Conservation (phyloP, 495 filamentous ascomycete genomes). For the Trichoderma reesei region DNA sequence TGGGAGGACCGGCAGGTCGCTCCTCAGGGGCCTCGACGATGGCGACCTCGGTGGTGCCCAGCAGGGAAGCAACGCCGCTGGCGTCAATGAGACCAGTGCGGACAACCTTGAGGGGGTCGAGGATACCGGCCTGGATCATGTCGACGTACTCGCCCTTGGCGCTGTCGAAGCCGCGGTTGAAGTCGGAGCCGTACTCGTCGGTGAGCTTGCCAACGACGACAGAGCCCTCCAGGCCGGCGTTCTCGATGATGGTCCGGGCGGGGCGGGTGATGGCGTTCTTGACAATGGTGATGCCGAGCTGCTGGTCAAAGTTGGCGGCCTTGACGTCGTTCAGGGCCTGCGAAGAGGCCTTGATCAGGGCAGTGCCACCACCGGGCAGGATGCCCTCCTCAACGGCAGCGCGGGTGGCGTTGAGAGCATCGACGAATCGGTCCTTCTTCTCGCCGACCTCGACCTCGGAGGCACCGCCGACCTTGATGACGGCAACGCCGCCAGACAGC, state of each 20-base stretch:
- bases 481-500: constrained; percentile 96
- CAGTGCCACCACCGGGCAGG: constrained; percentile 94
- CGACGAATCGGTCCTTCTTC: constrained; percentile 99
- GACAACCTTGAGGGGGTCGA: constrained; percentile 98
- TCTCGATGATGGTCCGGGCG: constrained; percentile 92
- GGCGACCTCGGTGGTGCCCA: constrained; percentile 96
- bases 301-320: constrained; percentile 93
- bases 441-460: constrained; percentile 98
- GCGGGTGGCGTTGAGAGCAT: constrained; percentile 95
- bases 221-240: constrained; percentile 90
- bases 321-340: constrained; percentile 78
- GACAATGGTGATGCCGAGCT: constrained; percentile 94
- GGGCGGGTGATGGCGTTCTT: constrained; percentile 95
- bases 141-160: constrained; percentile 95
- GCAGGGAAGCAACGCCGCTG: constrained; percentile 89
- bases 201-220: constrained; percentile 97
- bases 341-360: constrained; percentile 89
- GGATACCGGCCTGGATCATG: constrained; percentile 94
- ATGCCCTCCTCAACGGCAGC: constrained; percentile 98
- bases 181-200: constrained; percentile 84
- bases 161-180: constrained; percentile 97
- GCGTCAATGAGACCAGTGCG: constrained; percentile 91
- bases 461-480: constrained; percentile 96
- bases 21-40: constrained; percentile 94
- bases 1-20: constrained; percentile 46